A percentile compares a stretch with the other conserved stretches of the same genome.
These are phyloP conservation scores for Globisporangium nagaii DNA, from an alignment of 352 stramenopile species.

Conservation along the genomic window DNA sequence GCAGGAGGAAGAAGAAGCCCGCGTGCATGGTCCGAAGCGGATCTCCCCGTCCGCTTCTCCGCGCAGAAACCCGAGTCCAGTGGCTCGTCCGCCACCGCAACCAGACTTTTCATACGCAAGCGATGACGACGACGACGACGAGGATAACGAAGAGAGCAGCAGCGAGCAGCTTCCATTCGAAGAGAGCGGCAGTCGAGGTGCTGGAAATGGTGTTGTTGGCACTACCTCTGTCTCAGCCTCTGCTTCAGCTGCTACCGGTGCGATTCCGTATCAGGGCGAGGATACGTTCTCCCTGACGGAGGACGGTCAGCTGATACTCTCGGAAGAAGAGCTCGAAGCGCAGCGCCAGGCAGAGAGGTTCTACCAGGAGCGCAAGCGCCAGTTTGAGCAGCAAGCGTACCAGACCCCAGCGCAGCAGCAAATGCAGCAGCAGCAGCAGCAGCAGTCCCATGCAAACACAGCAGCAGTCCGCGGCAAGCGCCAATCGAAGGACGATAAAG, in stretches of 20 bases:
- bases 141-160: neutral
- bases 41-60: conserved; percentile 8
- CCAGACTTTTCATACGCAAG: conserved; percentile 8
- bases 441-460: conserved; percentile 13
- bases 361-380: conserved; percentile 67
- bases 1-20: conserved; percentile 73
- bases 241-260: conserved; percentile 10
- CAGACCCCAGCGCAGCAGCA: conserved; percentile 30
- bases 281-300: conserved; percentile 37
- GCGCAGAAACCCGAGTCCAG: conserved; percentile 17
- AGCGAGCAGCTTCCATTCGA: neutral
- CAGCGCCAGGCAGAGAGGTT: conserved; percentile 64
- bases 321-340: conserved; percentile 56
- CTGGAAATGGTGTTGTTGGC: neutral
- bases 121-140: neutral
- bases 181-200: neutral
- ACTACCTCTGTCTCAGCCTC: neutral
- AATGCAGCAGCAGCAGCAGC: conserved; percentile 22
- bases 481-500: conserved; percentile 13
- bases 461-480: neutral
- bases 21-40: conserved; percentile 6
- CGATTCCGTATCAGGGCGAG: conserved; percentile 10
- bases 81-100: neutral
- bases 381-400: conserved; percentile 36
- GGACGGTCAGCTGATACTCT: conserved; percentile 56